Evolutionary conservation across 148 eudicot genomes (phyloP), one percentile per base, ranked within the genome.

Genomic region (Nyssa sinensis): DNA sequence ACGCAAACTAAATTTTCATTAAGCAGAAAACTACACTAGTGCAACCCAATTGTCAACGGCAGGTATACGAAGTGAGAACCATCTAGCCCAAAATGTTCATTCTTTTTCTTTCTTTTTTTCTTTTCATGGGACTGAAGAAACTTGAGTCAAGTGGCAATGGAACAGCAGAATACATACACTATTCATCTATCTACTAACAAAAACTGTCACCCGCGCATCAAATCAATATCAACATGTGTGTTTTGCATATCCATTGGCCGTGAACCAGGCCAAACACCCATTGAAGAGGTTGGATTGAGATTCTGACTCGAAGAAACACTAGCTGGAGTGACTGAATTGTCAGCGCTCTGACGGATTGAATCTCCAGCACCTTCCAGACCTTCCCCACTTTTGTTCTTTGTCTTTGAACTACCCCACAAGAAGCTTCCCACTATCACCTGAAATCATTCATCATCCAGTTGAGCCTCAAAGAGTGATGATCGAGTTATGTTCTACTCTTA

Each of bases 341-440:
- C 74, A 29, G 59, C 70, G 32, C 81, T 37, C 65, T 31, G 70
- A 17, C 64, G 82, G 60, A 83, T 81, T 58, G 83, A 69, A 34
- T 83, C 81, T 62, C 73, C 84, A 39, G 70, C 79, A 55, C 23
- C 74, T 68, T n/a, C n/a, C n/a, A n/a, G n/a, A n/a, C n/a, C n/a
- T n/a, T n/a, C n/a, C n/a, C n/a, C n/a, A n/a, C n/a, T n/a, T n/a
- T 80, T 91, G 27, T 68, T 76, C 79, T 84, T 86, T 7, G 81
- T 69, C 79, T 88, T 88, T 25, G 83, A 70, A 69, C 68, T 64
- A 53, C 81, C 85, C 83, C 88, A 84, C 62, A 75, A 24, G 63
- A 92, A 89, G 88, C 89, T 92, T 72, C 89, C 97, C n/a, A 88
- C 83, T 66, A 89, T 66, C 29, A 89, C 89, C 94, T 92, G 76